Evolutionary conservation across 2,329 filamentous ascomycete species (phyloP), one percentile per base, ranked within the genome.

Genomic region (Colletotrichum gigasporum): DNA sequence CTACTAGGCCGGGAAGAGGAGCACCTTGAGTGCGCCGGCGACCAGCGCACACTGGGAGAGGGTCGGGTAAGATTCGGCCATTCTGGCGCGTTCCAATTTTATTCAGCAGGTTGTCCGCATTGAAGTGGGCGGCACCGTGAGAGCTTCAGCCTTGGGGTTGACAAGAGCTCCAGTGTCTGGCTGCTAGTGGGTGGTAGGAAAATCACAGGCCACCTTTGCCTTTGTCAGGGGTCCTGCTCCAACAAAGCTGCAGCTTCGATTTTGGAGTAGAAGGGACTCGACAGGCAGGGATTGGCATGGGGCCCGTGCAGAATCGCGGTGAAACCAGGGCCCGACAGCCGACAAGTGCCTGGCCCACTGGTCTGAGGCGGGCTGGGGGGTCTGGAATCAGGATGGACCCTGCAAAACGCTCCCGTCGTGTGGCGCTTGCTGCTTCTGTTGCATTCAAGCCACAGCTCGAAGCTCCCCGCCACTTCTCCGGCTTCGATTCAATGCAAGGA

Each of bases 1-100:
- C 76, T 85, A 97, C 94, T 98, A 98, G 70, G 95, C 92, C 28
- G 95, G 95, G 79, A 97, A 96, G 60, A 98, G 85, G 64, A 98
- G 88, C 67, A 97, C 83, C 82, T 98, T 98, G 77, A 98, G 88
- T 32, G 94, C 93, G 22, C 92, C 91, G 59, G 94, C 91, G 69
- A 96, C 90, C 70, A 97, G 80, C 70, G 93, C 93, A 83, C 91
- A 94, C 82, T 97, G 94, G 76, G 88, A 83, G 78, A 98, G 85
- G n/a, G 94, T 92, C 59, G 96, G 96, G 76, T 94, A 94, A 57
- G 89, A 79, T 68, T 95, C 92, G 74, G 89, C 85, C 93, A 97
- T 97, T 73, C 71, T 76, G 70, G 62, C 54, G 68, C 35, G 48
- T 22, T 47, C 47, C 54, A 50, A 32, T 22, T 26, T 37, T 44